Evolutionary conservation across 176 grass and related monocot species (phyloP).

Genomic region (Dendrocalamus sinicus): DNA sequence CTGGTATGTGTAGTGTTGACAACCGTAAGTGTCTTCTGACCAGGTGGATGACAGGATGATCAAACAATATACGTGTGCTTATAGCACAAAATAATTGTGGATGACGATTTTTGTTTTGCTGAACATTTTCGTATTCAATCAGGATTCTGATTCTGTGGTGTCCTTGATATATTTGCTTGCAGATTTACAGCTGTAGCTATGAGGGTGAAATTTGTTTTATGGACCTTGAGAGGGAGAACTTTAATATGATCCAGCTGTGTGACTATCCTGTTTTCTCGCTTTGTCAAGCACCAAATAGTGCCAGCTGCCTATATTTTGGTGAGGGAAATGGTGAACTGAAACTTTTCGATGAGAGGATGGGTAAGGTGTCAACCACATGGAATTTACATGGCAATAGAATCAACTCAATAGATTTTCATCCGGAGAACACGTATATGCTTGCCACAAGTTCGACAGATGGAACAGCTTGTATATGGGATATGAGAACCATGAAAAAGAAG

Average conservation of each 20-base stretch:
- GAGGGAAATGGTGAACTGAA: conserved; percentile 57
- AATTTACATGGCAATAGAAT: conserved; percentile 59
- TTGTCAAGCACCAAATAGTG: conserved; percentile 56
- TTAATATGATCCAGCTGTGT: conserved; percentile 57
- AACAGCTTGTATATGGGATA: conserved; percentile 71
- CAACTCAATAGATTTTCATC: conserved; percentile 82
- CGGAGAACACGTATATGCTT: conserved; percentile 58
- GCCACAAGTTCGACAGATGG: conserved; percentile 78
- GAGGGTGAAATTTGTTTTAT: conserved; percentile 72
- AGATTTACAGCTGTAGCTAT: conserved; percentile 87
- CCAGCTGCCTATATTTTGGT: conserved; percentile 63
- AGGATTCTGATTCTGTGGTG: background rate
- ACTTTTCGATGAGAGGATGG: conserved; percentile 64
- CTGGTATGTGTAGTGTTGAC: background rate
- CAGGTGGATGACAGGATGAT: background rate
- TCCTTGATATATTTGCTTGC: conserved; percentile 35
- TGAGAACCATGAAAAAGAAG: conserved; percentile 65
- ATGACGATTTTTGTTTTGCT: background rate
- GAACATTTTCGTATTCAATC: background rate
- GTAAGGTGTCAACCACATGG: conserved; percentile 62
- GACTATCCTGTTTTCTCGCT: conserved; percentile 63
- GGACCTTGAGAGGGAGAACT: conserved; percentile 76
- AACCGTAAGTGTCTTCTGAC: background rate
- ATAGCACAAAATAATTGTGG: background rate
- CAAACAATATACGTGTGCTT: background rate